These are phyloP conservation scores for Aspergillus floridensis DNA, from an alignment of 2,329 filamentous ascomycete genomes.

Conservation along the genomic window DNA sequence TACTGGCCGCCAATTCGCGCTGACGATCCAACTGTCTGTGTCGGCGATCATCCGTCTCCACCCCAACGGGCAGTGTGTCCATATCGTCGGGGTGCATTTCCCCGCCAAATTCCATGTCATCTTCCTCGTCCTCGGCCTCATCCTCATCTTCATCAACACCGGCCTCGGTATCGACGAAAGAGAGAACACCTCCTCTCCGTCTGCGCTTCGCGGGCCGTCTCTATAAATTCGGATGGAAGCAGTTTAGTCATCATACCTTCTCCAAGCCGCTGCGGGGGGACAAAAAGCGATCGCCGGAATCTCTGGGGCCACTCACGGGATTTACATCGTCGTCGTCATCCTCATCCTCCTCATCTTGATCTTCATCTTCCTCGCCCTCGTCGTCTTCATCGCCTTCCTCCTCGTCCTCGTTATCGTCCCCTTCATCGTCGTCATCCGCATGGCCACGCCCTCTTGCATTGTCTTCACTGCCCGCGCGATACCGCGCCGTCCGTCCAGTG, in stretches of 20 bases:
- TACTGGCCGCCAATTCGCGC: constrained; percentile 79
- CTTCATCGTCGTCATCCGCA: constrained; percentile 41
- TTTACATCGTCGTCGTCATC: constrained; percentile 52
- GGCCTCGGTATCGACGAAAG: constrained; percentile 96
- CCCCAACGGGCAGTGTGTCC: constrained; percentile 69
- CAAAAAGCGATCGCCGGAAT: constrained; percentile 39
- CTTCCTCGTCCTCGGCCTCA: constrained; percentile 83
- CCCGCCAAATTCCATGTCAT: constrained; percentile 81
- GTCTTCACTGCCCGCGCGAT: constrained; percentile 37
- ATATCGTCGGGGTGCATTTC: constrained; percentile 90
- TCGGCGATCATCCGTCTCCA: constrained; percentile 82
- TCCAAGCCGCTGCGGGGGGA: constrained; percentile 4
- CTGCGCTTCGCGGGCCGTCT: constrained; percentile 75
- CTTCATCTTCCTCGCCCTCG: constrained; percentile 53
- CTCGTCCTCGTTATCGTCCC: constrained; percentile 36
- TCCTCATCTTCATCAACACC: constrained; percentile 95
- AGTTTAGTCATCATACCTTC: constrained; percentile 10
- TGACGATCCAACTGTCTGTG: constrained; percentile 92
- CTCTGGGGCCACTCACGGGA: constrained; percentile 56
- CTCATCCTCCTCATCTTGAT: constrained; percentile 57
- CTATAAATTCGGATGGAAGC: constrained; percentile 33
- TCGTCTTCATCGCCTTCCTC: constrained; percentile 48
- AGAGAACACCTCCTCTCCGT: constrained; percentile 70
- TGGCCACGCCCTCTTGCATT: constrained; percentile 42
- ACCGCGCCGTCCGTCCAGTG: constrained; percentile 9